Evolutionary conservation across 2,329 filamentous ascomycete species (phyloP), one percentile per base, ranked within the genome.

Genomic region (Dactylellina cionopaga): DNA sequence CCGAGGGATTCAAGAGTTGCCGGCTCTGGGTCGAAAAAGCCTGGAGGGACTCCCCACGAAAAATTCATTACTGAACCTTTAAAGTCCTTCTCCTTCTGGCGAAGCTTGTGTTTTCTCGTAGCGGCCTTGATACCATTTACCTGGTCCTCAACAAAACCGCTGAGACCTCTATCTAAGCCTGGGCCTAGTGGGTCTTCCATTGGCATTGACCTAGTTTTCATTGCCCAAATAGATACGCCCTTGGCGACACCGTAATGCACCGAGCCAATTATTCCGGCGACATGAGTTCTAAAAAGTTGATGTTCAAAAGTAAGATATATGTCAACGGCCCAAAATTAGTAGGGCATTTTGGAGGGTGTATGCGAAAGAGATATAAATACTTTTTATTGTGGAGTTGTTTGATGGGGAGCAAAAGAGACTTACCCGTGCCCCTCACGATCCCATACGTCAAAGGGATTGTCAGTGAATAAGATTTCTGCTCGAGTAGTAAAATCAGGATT

Each of bases 211-310:
- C 24, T 29, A 15, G 22, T 49, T 49, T 9, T 29, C 22, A 2
- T 49, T 49, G n/a, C 39, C 54, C 27, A 31, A 15, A 44, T 31
- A 22, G 37, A 31, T 1, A 46, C 37, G 24, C 33, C 33, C 15
- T 49, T 49, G 10, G 46, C 46, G 3, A 49, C 19, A 9, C 51
- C 51, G 25, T 33, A 55, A 11, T 15, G 25, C 11, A 25, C 41
- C 19, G 51, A 55, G 1, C 51, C 51, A 17, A 55, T 41, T 27
- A 55, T 41, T 1, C 51, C 51, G 13, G 51, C 51, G 9, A 55
- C 51, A 15, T 41, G 22, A n/a, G 51, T 39, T 55, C 51, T 55
- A 27, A 17, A 31, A 2, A 13, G 5, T n/a, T 11, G 29, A n/a
- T n/a, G 2, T 29, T 22, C 7, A 24, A n/a, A n/a, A n/a, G 35